Conservation (phyloP, 1,284 basidiomycete species). For the Mycena citricolor region DNA sequence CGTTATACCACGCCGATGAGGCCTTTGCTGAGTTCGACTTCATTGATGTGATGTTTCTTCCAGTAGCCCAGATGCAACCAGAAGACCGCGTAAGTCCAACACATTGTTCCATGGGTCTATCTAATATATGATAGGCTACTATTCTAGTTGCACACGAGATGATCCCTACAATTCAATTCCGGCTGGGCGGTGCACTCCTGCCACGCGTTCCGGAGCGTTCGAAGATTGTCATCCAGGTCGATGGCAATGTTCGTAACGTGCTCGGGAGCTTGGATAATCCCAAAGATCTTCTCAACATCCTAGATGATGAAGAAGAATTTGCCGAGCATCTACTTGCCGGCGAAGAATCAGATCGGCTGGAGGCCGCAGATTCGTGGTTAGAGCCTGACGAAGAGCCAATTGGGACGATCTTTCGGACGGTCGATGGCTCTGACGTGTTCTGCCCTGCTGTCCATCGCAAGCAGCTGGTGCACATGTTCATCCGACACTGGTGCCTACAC, state of each 20-base stretch:
- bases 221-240: too few species aligned
- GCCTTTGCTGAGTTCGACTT: constrained; percentile 25
- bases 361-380: constrained; percentile 34
- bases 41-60: constrained; percentile 28
- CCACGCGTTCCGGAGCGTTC: too few species aligned
- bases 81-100: background rate
- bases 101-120: constrained; percentile 1
- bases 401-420: too few species aligned
- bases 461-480: constrained; percentile 31
- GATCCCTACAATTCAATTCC: too few species aligned
- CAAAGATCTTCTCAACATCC: too few species aligned
- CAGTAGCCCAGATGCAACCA: constrained; percentile 20
- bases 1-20: constrained; percentile 24
- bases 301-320: background rate
- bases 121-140: too few species aligned
- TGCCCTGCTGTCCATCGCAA: constrained; percentile 32
- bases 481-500: constrained; percentile 34
- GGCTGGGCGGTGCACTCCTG: too few species aligned
- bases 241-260: too few species aligned
- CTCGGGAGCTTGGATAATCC: too few species aligned
- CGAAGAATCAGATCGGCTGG: constrained; percentile 19
- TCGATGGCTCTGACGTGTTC: constrained; percentile 31
- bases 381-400: constrained; percentile 29
- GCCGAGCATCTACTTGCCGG: background rate
- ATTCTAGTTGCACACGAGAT: too few species aligned